Evolutionary conservation across 2,329 filamentous ascomycete genomes (phyloP).

Genomic region (Fusarium pseudoanthophilum): DNA sequence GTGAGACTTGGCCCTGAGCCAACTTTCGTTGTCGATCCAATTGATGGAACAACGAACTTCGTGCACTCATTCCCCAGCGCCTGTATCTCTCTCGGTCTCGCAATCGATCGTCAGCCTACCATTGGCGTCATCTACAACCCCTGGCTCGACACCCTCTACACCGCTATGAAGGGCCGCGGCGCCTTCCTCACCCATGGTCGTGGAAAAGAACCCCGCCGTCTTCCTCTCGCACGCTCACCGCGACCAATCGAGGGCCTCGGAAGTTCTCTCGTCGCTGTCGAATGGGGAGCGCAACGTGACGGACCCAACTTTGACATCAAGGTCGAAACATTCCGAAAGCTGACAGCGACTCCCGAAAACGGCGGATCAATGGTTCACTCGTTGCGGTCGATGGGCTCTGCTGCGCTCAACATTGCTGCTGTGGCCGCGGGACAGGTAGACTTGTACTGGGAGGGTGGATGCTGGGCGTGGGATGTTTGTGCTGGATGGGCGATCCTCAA

Average conservation of each 20-base stretch:
- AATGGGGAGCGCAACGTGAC: constrained; percentile 77
- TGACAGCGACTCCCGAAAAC: constrained; percentile 66
- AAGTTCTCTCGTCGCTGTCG: constrained; percentile 72
- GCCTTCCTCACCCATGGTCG: constrained; percentile 65
- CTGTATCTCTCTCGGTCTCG: constrained; percentile 80
- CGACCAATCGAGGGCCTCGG: constrained; percentile 70
- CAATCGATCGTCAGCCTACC: constrained; percentile 68
- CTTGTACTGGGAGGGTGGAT: constrained; percentile 84
- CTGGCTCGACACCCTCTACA: constrained; percentile 75
- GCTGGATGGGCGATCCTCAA: constrained; percentile 81
- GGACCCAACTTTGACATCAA: constrained; percentile 79
- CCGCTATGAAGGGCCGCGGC: constrained; percentile 74
- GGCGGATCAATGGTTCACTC: constrained; percentile 83
- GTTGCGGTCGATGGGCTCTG: constrained; percentile 75
- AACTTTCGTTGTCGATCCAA: constrained; percentile 85
- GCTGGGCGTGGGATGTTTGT: constrained; percentile 88
- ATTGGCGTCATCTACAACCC: constrained; percentile 86
- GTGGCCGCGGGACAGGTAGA: constrained; percentile 79
- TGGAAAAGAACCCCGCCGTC: constrained; percentile 50
- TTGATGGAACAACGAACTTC: constrained; percentile 84
- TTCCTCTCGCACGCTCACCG: constrained; percentile 58
- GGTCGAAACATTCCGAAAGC: constrained; percentile 70
- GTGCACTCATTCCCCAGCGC: constrained; percentile 80
- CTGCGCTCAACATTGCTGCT: constrained; percentile 78
- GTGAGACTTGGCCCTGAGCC: constrained; percentile 70